Base-by-base conservation (phyloP, 495 filamentous ascomycete genomes). In the Letharia columbiana region DNA sequence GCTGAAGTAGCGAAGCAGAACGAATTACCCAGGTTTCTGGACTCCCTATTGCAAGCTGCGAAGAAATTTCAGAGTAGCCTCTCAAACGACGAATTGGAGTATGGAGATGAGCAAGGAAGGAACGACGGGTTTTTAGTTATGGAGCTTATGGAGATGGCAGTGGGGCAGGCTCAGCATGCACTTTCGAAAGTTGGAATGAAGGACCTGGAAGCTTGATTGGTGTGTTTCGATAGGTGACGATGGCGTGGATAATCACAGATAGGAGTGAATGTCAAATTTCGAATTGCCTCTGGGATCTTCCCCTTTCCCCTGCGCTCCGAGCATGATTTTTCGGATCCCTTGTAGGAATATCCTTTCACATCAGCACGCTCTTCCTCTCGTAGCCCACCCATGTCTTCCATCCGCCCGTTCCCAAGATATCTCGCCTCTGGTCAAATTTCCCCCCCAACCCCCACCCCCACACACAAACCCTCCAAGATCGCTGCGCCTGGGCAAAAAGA, bases 51-150 rank as follows among this genome's bases (percentile, higher is more conserved):
- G 20, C 18, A 18, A n/a, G 40, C 50, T 17, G 15, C 52, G 23
- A 58, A 64, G 9, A 44, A 39, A 9, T 64, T 64, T 17, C 47
- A 44, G 20, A 57, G 18, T 3, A 57, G 41, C 18, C 45, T 64
- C 37, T 20, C 20, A 2, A 23, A 58, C 12, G 52, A 44, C 4
- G 39, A 57, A 33, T 35, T 45, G 15, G 50, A 11, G 15, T 35
- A 44, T 47, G 63, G 28, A 5, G 52, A 58, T 10, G 50, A 58
- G 20, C 50, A 64, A 37, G 52, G 23, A 6, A 64, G 44, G 3
- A 18, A 56, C 6, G 31, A 37, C 4, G 40, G n/a, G 41, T 1
- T 20, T 33, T 5, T 35, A 0, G 5, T 23, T 7, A 31, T 62
- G 60, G n/a, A 42, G n/a, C 39, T 62, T 17, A 18, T 56, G 12